phyloP scores from a whole-genome alignment of 2,329 filamentous ascomycete species.

The Penicillium sp. region DNA sequence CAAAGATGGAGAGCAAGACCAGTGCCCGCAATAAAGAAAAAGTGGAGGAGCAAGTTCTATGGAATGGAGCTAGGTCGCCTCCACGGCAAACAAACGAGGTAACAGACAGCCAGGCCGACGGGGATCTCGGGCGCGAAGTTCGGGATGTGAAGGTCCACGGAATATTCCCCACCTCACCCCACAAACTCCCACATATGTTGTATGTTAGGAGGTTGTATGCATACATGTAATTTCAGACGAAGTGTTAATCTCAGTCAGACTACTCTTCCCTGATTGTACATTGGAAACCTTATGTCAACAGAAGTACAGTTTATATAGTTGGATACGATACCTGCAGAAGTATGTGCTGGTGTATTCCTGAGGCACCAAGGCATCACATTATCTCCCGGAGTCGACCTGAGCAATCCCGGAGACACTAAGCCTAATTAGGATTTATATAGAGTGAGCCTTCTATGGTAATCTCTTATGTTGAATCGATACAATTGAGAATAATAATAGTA shows the following conservation, averaged over 20 bases:
- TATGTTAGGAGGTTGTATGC: too few relatives aligned
- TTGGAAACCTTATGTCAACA: too few relatives aligned
- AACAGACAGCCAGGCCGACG: background rate
- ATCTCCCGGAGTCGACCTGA: too few relatives aligned
- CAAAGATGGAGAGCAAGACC: background rate
- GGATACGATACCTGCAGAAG: background rate
- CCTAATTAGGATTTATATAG: too few relatives aligned
- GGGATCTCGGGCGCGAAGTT: slow-evolving; percentile 1
- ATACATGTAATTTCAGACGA: too few relatives aligned
- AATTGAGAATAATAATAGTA: too few relatives aligned
- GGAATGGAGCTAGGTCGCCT: background rate
- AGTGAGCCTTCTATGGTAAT: too few relatives aligned
- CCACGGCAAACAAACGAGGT: background rate
- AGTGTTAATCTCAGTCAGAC: too few relatives aligned
- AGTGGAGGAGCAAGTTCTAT: background rate
- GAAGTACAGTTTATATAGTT: too few relatives aligned
- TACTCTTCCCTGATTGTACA: too few relatives aligned
- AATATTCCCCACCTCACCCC: background rate
- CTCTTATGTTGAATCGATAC: too few relatives aligned
- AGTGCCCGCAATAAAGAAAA: background rate
- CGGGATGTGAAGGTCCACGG: slow-evolving; percentile 1
- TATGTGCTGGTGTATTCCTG: background rate
- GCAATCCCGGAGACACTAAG: too few relatives aligned
- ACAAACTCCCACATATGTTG: background rate
- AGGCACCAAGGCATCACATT: background rate